Evolutionary conservation across 495 filamentous ascomycete species (phyloP).

Genomic region (Penicillium cinerascens): DNA sequence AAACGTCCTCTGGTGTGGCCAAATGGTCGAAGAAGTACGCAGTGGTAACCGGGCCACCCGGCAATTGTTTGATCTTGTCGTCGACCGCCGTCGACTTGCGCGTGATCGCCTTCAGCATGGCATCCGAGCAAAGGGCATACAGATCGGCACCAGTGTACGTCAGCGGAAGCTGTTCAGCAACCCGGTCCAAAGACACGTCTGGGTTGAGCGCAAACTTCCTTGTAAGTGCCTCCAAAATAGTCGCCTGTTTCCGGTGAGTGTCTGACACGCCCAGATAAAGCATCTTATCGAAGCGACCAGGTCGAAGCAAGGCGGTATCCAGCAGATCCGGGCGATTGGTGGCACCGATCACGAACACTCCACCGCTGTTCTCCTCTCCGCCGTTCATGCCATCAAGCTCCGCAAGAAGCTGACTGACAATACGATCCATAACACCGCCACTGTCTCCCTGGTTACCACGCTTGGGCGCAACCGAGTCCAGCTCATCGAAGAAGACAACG

Average conservation of each 20-base stretch:
- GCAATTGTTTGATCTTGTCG: constrained; percentile 64
- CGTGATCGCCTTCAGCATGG: constrained; percentile 98
- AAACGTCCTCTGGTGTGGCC: constrained; percentile 75
- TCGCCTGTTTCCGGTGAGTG: constrained; percentile 94
- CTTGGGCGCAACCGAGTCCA: constrained; percentile 97
- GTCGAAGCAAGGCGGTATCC: constrained; percentile 84
- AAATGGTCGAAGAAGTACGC: constrained; percentile 95
- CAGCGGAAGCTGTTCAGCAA: constrained; percentile 80
- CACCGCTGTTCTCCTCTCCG: constrained; percentile 76
- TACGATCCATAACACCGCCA: constrained; percentile 98
- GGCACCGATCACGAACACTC: constrained; percentile 96
- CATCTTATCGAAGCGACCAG: constrained; percentile 98
- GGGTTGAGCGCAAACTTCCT: constrained; percentile 86
- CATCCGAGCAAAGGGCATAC: constrained; percentile 93
- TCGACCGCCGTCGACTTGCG: constrained; percentile 83
- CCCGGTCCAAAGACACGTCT: constrained; percentile 64
- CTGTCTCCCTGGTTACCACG: constrained; percentile 96
- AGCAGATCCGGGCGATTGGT: constrained; percentile 94
- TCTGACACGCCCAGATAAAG: constrained; percentile 94
- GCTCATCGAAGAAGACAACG: constrained; percentile 97
- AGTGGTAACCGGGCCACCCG: constrained; percentile 63
- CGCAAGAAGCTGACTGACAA: constrained; percentile 91
- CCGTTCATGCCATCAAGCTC: constrained; percentile 98
- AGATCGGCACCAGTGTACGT: constrained; percentile 97
- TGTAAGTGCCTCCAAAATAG: constrained; percentile 89